Percentiles rank a stretch among this genome's conserved stretches.
Conservation (phyloP, 2,329 filamentous ascomycete genomes). For the Cordyceps tenuipes region DNA sequence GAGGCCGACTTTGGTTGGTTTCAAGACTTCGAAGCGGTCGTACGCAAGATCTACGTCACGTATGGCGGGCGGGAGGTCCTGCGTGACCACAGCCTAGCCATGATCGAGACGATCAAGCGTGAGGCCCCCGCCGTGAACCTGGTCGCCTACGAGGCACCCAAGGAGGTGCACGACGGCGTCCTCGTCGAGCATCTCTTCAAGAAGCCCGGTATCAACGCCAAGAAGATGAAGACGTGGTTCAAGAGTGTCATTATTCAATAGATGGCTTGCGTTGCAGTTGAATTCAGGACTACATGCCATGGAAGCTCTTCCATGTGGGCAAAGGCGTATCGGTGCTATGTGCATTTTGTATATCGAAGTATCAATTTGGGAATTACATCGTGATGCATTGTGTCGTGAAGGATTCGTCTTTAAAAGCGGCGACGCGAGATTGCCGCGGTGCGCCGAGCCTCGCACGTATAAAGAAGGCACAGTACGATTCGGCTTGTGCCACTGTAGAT, state of each 20-base stretch:
- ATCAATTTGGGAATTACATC: not conserved
- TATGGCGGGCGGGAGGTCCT: slow-evolving; percentile 8
- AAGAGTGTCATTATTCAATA: slow-evolving; percentile 11
- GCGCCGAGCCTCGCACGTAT: not conserved
- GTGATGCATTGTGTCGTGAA: not conserved
- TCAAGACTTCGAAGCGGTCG: not conserved
- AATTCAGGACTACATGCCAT: not conserved
- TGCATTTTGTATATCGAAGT: not conserved
- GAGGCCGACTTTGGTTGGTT: slow-evolving; percentile 4
- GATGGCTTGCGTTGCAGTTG: not conserved
- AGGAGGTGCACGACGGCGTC: slow-evolving; percentile 21
- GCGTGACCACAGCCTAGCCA: slow-evolving; percentile 3
- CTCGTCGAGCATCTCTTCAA: slow-evolving; percentile 21
- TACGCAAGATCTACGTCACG: slow-evolving; percentile 4
- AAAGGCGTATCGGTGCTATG: not conserved
- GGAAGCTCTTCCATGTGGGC: not conserved
- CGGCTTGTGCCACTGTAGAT: not conserved
- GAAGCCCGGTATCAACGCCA: slow-evolving; percentile 21
- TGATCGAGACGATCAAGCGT: not conserved
- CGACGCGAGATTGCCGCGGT: not conserved
- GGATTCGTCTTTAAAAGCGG: not conserved
- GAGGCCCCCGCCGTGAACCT: slow-evolving; percentile 4
- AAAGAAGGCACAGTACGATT: not conserved
- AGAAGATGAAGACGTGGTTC: slow-evolving; percentile 25
- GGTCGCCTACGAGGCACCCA: not conserved